These are phyloP conservation scores for Rhodosporidiobolus odoratus DNA, from an alignment of 768 basidiomycete genomes.

Conservation along the genomic window DNA sequence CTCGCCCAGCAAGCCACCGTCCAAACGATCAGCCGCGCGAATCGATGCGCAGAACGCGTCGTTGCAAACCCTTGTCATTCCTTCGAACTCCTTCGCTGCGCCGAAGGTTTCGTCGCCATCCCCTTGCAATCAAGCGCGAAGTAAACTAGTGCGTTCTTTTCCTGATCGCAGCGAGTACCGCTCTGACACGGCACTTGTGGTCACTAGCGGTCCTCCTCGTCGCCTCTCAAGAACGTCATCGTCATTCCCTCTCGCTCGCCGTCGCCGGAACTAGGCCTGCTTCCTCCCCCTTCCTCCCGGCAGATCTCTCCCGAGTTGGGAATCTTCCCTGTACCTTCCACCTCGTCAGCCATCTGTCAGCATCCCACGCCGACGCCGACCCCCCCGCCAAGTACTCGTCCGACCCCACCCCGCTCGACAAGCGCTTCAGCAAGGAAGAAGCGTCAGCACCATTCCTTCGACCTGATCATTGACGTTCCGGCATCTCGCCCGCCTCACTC, in stretches of 20 bases:
- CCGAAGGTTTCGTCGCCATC: background rate
- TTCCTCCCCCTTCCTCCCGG: background rate
- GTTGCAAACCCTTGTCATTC: no score
- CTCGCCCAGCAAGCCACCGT: background rate
- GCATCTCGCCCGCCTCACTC: background rate
- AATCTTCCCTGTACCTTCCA: background rate
- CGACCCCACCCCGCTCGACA: background rate
- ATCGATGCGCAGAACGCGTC: background rate
- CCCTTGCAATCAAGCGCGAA: background rate
- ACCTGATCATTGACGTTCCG: constrained; percentile 3
- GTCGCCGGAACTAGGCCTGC: background rate
- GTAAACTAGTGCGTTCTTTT: background rate
- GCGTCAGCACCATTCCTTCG: constrained; percentile 8
- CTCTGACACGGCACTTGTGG: background rate
- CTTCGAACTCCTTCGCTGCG: background rate
- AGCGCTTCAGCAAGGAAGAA: background rate
- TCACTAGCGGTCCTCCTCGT: background rate
- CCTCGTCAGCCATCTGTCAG: background rate
- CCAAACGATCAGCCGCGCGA: background rate
- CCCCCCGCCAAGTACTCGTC: background rate
- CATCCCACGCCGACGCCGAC: constrained; percentile 4
- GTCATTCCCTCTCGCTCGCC: background rate
- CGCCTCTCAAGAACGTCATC: background rate
- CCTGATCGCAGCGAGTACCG: background rate
- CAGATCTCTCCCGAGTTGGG: constrained; percentile 12